Conservation (phyloP, 495 filamentous ascomycete genomes). For the Daldinia caldariorum region DNA sequence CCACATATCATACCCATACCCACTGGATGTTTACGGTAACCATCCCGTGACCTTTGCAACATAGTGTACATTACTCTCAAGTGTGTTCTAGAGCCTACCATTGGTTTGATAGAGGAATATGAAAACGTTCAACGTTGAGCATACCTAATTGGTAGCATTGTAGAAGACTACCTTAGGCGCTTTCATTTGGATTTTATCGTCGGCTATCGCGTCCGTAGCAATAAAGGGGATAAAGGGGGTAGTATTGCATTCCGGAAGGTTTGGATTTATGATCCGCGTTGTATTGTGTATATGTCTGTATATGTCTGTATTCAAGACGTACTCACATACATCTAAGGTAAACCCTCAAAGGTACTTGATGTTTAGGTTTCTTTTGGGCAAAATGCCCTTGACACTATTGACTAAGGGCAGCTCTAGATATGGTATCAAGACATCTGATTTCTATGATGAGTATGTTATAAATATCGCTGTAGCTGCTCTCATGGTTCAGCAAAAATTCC, state of each 20-base stretch:
- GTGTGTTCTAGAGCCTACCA: neutral
- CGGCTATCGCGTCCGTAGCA: neutral
- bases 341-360: neutral
- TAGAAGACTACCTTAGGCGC: neutral
- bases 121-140: neutral
- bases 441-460: neutral
- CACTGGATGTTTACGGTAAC: neutral
- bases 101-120: neutral
- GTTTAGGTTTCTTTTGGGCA: too few relatives aligned
- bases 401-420: neutral
- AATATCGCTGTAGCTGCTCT: neutral
- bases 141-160: neutral
- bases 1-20: neutral
- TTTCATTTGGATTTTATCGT: neutral
- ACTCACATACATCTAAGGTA: neutral
- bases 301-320: neutral
- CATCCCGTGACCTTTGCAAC: neutral
- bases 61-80: neutral
- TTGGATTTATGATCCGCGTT: neutral
- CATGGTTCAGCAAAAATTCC: neutral
- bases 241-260: conserved; percentile 1
- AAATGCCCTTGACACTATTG: neutral
- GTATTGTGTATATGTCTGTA: neutral
- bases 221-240: neutral
- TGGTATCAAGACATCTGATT: neutral